Evolutionary conservation across 805 yeast genomes (phyloP).

Genomic region (Candida manassasensis): DNA sequence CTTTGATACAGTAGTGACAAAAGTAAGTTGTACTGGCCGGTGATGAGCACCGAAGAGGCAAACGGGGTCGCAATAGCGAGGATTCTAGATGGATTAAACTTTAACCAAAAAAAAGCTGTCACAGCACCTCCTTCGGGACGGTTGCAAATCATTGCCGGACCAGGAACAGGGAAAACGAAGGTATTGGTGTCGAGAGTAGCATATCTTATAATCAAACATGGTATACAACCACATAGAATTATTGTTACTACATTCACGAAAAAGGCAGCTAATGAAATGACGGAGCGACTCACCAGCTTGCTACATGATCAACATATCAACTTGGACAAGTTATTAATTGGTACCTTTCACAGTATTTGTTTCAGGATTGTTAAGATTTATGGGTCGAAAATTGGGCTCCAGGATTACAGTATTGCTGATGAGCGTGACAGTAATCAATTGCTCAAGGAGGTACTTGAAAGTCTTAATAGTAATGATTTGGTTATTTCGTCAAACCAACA

Average conservation of each 20-base stretch:
- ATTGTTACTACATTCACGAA: slow-evolving; percentile 91
- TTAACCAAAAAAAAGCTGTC: slow-evolving; percentile 41
- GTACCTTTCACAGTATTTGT: slow-evolving; percentile 89
- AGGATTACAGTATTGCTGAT: slow-evolving; percentile 53
- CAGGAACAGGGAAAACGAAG: slow-evolving; percentile 75
- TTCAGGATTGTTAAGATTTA: slow-evolving; percentile 50
- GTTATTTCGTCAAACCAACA: slow-evolving; percentile 1
- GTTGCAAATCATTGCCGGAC: slow-evolving; percentile 55
- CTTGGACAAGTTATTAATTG: slow-evolving; percentile 53
- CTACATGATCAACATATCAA: slow-evolving; percentile 33
- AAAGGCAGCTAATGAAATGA: slow-evolving; percentile 86
- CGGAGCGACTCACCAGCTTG: slow-evolving; percentile 46
- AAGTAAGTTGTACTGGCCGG: no score
- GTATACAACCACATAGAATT: slow-evolving; percentile 55
- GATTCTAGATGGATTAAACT: slow-evolving; percentile 27
- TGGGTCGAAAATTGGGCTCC: slow-evolving; percentile 48
- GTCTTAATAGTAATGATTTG: slow-evolving; percentile 5
- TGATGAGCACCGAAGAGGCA: neutral
- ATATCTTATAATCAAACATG: slow-evolving; percentile 48
- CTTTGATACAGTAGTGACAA: no score
- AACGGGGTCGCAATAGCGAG: neutral
- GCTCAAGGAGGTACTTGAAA: slow-evolving; percentile 36
- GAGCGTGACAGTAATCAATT: slow-evolving; percentile 54
- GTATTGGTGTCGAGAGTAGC: slow-evolving; percentile 80
- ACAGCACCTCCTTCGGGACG: slow-evolving; percentile 32